These are phyloP conservation scores for Russula vinacea DNA, from an alignment of 768 basidiomycete species.

Conservation along the genomic window DNA sequence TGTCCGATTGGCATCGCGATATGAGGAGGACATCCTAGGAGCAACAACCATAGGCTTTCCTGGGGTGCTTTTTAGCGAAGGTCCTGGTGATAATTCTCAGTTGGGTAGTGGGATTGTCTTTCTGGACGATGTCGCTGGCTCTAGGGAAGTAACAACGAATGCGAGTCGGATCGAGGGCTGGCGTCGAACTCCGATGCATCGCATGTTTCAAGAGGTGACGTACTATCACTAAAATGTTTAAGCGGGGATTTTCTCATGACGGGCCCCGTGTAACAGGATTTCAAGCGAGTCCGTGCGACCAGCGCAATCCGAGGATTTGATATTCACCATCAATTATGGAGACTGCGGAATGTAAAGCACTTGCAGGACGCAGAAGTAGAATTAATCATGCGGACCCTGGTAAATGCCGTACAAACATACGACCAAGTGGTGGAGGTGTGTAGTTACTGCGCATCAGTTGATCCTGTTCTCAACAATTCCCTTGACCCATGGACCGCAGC, in stretches of 20 bases:
- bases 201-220: slow-evolving; percentile 61
- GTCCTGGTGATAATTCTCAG: slow-evolving; percentile 41
- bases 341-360: slow-evolving; percentile 69
- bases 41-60: slow-evolving; percentile 74
- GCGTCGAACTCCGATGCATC: slow-evolving; percentile 79
- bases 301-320: slow-evolving; percentile 79
- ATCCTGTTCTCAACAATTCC: not conserved
- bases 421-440: slow-evolving; percentile 87
- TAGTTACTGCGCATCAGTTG: slow-evolving; percentile 15
- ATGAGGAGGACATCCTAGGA: slow-evolving; percentile 79
- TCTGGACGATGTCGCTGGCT: slow-evolving; percentile 60
- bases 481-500: slow-evolving; percentile 43
- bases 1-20: slow-evolving; percentile 82
- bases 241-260: not conserved
- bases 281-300: slow-evolving; percentile 49
- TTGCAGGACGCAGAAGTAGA: slow-evolving; percentile 72
- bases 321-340: slow-evolving; percentile 77
- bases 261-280: slow-evolving; percentile 52
- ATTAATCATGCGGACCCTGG: slow-evolving; percentile 69
- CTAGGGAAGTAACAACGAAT: slow-evolving; percentile 71
- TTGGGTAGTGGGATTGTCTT: slow-evolving; percentile 85
- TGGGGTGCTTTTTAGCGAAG: slow-evolving; percentile 50
- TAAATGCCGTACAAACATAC: slow-evolving; percentile 70
- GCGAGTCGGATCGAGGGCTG: slow-evolving; percentile 90
- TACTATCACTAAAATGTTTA: not conserved